phyloP scores from a whole-genome alignment of 129 eudicot genomes.

The Heracleum sosnowskyi region DNA sequence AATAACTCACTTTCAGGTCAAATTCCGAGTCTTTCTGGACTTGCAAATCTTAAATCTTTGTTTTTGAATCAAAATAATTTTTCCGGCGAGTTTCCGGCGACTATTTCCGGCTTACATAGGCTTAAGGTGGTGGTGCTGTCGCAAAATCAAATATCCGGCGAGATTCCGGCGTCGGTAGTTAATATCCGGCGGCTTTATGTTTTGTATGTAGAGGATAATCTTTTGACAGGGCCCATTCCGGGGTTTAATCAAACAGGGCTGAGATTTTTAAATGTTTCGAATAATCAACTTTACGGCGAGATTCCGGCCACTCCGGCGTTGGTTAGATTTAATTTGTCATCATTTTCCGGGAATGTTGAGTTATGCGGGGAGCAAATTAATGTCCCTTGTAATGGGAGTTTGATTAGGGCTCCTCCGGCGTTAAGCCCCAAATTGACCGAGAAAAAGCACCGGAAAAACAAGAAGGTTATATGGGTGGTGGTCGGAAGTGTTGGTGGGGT shows the following conservation, averaged over 20 bases:
- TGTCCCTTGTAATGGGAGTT: conserved; percentile 18
- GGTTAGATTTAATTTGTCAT: conserved; percentile 45
- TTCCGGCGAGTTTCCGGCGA: conserved; percentile 57
- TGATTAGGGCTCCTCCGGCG: conserved; percentile 21
- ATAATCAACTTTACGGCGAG: conserved; percentile 55
- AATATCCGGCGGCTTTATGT: conserved; percentile 42
- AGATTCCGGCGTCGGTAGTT: conserved; percentile 42
- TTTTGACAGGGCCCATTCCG: conserved; percentile 59
- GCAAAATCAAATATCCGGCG: conserved; percentile 46
- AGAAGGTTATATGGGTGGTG: conserved; percentile 34
- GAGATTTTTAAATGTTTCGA: conserved; percentile 56
- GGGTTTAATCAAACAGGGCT: conserved; percentile 52
- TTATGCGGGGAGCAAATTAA: conserved; percentile 51
- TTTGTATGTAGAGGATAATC: conserved; percentile 61
- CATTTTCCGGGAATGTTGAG: conserved; percentile 44
- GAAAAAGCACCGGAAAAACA: conserved; percentile 19
- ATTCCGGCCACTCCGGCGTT: conserved; percentile 55
- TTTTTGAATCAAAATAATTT: conserved; percentile 51
- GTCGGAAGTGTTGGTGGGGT: conserved; percentile 42
- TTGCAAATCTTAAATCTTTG: conserved; percentile 61
- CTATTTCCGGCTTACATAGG: conserved; percentile 57
- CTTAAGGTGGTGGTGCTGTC: conserved; percentile 59
- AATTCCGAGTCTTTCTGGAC: conserved; percentile 60
- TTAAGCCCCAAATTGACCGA: conserved; percentile 20
- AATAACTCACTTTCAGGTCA: conserved; percentile 58